Evolutionary conservation across 495 filamentous ascomycete genomes (phyloP), one percentile per base, ranked within the genome.

Genomic region (Penicillium longicatenatum): DNA sequence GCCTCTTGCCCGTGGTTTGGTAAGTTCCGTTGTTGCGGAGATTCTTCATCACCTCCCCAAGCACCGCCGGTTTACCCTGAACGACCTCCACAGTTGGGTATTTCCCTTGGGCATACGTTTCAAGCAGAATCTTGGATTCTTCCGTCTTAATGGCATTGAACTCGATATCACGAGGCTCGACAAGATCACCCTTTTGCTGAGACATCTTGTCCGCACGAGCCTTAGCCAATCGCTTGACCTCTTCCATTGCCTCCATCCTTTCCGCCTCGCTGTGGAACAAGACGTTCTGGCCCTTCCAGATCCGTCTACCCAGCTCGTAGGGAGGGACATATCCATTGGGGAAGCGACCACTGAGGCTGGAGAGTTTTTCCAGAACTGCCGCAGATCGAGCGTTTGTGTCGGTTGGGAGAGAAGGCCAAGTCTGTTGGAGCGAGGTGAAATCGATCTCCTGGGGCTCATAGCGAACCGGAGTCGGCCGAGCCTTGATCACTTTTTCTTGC

Each of bases 101-200:
- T 45, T 71, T 69, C 6, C 79, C 79, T 49, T 63, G 88, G 63
- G 93, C 93, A 50, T 96, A 75, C 42, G 86, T 79, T 61, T 89
- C 76, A 63, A 97, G 84, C 16, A 97, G 72, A 6, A 79, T 77
- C 52, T 81, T 79, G 31, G 75, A 77, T 31, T 91, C 73, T 50
- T 90, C 79, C 14, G 72, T 68, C 58, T 83, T 78, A 24, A 90
- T 74, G 10, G 72, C 68, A 39, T 62, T 60, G 48, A 83, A 69
- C 9, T 60, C 65, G 33, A 79, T 37, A 2, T 62, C 58, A 12
- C 62, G 54, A n/a, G 77, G 65, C 41, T 75, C 68, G 24, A 79
- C 68, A 24, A 74, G 56, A 12, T 78, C 72, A 49, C 72, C 76
- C 60, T 70, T 73, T 24, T 65, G 57, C 55, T 75, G 75, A 5